Base-by-base conservation (phyloP, 2,329 filamentous ascomycete species). In the Botrytis porri region DNA sequence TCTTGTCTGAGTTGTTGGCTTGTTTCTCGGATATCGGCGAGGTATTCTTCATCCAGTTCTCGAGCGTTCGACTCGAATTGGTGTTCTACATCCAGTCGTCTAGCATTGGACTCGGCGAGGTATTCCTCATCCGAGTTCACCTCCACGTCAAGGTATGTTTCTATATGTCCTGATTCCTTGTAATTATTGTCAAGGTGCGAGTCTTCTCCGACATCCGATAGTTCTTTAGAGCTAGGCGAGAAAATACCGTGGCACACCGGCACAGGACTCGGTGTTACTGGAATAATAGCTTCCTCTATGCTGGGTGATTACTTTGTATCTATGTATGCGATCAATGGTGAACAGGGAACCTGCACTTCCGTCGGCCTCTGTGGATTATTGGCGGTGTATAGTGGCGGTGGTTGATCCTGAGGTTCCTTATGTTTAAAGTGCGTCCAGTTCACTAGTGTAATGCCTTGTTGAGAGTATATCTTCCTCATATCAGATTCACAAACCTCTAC, bases 61-160 rank as follows among this genome's bases (percentile, higher is more conserved):
- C 45, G 45, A 51, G 20, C 45, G 25, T 25, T 51, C 45, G 45
- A 51, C 20, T 51, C 45, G 2, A 51, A 51, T 9, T 51, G 45
- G 22, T 25, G 25, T 51, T 51, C 45, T 20, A 3, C 25, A 51
- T 51, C 45, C 45, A 51, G 45, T 51, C 25, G 45, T 51, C 45
- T 51, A 51, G 45, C 51, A 54, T 54, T 54, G 22, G 10, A 29
- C 51, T n/a, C 61, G 37, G 61, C 61, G 22, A 64, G 61, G 35
- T 41, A 64, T 64, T 64, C 61, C 61, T 64, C 61, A 45, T 64
- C 61, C 61, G 61, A 64, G 61, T 64, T 51, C 45, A 51, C 45
- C 45, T 51, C 61, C 37, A 64, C 37, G 8, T 64, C 61, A 43
- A 41, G 61, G 12, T 32, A 64, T 64, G 25, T n/a, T 64, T 64